Base-by-base conservation (phyloP, 768 basidiomycete genomes). In the Leucocoprinus sp. region DNA sequence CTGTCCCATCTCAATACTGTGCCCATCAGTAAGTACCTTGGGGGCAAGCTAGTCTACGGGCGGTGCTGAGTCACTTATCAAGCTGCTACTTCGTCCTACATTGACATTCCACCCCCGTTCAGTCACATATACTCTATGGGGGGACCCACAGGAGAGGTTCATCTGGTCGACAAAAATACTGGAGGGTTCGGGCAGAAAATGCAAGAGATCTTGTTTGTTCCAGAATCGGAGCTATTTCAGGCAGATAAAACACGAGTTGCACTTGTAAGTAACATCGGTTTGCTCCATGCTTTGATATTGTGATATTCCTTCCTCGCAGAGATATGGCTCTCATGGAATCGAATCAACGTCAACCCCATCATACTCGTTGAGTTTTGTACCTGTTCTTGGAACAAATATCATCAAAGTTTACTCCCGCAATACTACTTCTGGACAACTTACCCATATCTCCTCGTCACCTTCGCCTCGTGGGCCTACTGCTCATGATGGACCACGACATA, bases 71-170 rank as follows among this genome's bases (percentile, higher is more conserved):
- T n/a, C n/a, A n/a, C n/a, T n/a, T n/a, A n/a, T n/a, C n/a, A 31
- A 75, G 72, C 72, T n/a, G 73, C 76, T 7, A 71, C 69, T 0
- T 78, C 76, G 4, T 76, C 74, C 0, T 77, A 76, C 50, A 69
- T 76, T 17, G 60, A 65, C 14, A 53, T 75, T 2, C 74, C 75
- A 1, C 65, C 68, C 3, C 75, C 74, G 1, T 71, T 60, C 53
- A 68, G 64, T 5, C 67, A 71, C 50, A 54, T 67, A 4, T 78
- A 76, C 57, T 74, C 74, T 19, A 62, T 63, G 5, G 74, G 75
- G 1, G 75, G 75, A 1, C 75, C 74, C 1, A 68, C 71, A 0
- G 75, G 72, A 2, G 74, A 77, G 49, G 67, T 68, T 0, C 74
- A 76, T 43, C 42, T 52, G 0, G 50, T 74, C 5, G 61, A 69